These are phyloP conservation scores for Sporothrix brunneoviolacea DNA, from an alignment of 2,329 filamentous ascomycete species.

Conservation along the genomic window DNA sequence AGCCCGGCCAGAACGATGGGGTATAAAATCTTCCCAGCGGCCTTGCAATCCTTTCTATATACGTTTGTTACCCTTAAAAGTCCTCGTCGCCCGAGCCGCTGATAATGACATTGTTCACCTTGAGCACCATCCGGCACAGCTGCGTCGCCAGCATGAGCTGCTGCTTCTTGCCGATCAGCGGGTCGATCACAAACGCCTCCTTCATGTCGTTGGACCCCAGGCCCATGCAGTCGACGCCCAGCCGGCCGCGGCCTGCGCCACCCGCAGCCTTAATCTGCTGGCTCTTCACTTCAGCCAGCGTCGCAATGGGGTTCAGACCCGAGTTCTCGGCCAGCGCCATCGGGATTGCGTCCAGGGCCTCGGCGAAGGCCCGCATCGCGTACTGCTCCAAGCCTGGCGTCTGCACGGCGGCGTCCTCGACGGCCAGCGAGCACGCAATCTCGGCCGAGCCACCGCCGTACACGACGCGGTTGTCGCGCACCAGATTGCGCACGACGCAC, in stretches of 20 bases:
- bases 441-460: slow-evolving; percentile 96
- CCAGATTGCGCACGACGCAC: slow-evolving; percentile 94
- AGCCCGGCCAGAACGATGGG: slow-evolving; percentile 2
- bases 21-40: slow-evolving; percentile 3
- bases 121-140: slow-evolving; percentile 95
- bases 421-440: slow-evolving; percentile 92
- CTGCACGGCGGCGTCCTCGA: slow-evolving; percentile 91
- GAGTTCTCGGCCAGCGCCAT: slow-evolving; percentile 98
- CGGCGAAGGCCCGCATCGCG: slow-evolving; percentile 95
- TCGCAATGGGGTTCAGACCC: slow-evolving; percentile 91
- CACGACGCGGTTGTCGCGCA: slow-evolving; percentile 92
- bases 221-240: slow-evolving; percentile 98
- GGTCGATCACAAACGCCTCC: slow-evolving; percentile 96
- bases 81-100: slow-evolving; percentile 81
- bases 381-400: slow-evolving; percentile 98
- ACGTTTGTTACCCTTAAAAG: slow-evolving; percentile 47
- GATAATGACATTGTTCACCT: slow-evolving; percentile 95
- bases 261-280: slow-evolving; percentile 75
- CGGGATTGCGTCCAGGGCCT: slow-evolving; percentile 86
- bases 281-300: slow-evolving; percentile 89
- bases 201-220: slow-evolving; percentile 95
- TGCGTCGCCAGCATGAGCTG: slow-evolving; percentile 95
- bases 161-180: slow-evolving; percentile 95
- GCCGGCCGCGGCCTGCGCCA: slow-evolving; percentile 45
- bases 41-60: not conserved